Conservation (phyloP, 148 eudicot species). For the Mesembryanthemum crystallinum region DNA sequence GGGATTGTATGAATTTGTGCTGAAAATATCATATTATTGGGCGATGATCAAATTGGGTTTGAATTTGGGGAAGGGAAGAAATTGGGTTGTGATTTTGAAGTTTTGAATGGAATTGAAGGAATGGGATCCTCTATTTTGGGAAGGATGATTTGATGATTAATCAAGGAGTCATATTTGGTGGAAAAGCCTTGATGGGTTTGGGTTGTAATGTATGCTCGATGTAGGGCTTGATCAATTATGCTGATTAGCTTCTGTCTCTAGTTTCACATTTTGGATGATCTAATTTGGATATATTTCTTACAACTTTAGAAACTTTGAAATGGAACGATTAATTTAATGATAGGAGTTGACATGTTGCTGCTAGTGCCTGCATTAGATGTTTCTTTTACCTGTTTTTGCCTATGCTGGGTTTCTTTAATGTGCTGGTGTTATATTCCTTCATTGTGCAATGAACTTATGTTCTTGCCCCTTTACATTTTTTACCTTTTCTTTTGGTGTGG, state of each 20-base stretch:
- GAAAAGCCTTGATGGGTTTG: neutral
- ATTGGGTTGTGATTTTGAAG: constrained; percentile 12
- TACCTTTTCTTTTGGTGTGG: neutral
- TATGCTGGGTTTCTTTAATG: neutral
- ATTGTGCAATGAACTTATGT: neutral
- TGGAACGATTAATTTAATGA: neutral
- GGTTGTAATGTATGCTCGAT: constrained; percentile 1
- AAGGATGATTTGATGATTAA: neutral
- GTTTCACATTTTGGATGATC: neutral
- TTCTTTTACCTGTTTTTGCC: neutral
- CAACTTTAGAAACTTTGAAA: neutral
- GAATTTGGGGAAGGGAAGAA: constrained; percentile 9
- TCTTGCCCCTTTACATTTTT: neutral
- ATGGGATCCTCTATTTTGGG: neutral
- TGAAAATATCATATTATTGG: neutral
- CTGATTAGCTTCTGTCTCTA: neutral
- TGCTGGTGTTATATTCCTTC: neutral
- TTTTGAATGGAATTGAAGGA: constrained; percentile 5
- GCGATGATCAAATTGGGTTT: constrained; percentile 14
- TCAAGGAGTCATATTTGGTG: constrained; percentile 4
- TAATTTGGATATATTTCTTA: neutral
- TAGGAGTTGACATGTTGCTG: constrained; percentile 2
- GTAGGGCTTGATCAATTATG: constrained; percentile 17
- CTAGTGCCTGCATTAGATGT: neutral
- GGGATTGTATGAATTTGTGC: neutral